Percentiles rank a stretch among this genome's conserved stretches.
These are phyloP conservation scores for Metarhizium humberi DNA, from an alignment of 2,329 filamentous ascomycete genomes.

Conservation along the genomic window DNA sequence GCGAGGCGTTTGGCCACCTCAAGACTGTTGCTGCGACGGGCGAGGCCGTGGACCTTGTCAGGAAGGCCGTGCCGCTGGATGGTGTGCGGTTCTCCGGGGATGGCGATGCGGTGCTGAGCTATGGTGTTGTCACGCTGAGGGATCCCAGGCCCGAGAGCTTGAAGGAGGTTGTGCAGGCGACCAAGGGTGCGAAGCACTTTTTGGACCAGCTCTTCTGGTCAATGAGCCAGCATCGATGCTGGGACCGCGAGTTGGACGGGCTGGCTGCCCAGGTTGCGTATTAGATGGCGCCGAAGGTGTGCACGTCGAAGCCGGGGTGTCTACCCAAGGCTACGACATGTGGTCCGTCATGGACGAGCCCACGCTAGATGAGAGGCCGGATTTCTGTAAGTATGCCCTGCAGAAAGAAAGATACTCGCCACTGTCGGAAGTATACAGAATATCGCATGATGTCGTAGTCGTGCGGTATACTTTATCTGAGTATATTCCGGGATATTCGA, in stretches of 20 bases:
- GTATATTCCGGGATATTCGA: too few species aligned
- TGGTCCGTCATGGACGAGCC: not conserved
- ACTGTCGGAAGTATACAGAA: too few species aligned
- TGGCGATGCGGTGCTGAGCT: constrained; percentile 49
- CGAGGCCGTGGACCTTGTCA: constrained; percentile 58
- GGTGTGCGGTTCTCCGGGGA: constrained; percentile 33
- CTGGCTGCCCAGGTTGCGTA: constrained; percentile 59
- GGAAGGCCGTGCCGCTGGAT: constrained; percentile 33
- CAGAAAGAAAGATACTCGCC: too few species aligned
- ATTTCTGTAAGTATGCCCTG: not conserved
- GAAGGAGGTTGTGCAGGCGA: constrained; percentile 52
- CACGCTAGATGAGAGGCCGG: not conserved
- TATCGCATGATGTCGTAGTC: too few species aligned
- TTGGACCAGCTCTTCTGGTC: constrained; percentile 60
- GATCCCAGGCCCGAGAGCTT: constrained; percentile 45
- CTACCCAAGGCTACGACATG: not conserved
- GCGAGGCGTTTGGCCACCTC: constrained; percentile 73
- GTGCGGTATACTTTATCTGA: too few species aligned
- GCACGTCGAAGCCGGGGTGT: not conserved
- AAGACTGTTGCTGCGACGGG: constrained; percentile 72
- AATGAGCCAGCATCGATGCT: constrained; percentile 66
- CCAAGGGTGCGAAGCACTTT: constrained; percentile 60
- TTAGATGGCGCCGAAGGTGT: constrained; percentile 20
- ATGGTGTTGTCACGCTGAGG: constrained; percentile 65
- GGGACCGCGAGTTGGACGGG: constrained; percentile 63